A percentile compares a stretch with the other conserved stretches of the same genome.
These are phyloP conservation scores for Boletus rex-veris DNA, from an alignment of 768 basidiomycete species.

Conservation along the genomic window DNA sequence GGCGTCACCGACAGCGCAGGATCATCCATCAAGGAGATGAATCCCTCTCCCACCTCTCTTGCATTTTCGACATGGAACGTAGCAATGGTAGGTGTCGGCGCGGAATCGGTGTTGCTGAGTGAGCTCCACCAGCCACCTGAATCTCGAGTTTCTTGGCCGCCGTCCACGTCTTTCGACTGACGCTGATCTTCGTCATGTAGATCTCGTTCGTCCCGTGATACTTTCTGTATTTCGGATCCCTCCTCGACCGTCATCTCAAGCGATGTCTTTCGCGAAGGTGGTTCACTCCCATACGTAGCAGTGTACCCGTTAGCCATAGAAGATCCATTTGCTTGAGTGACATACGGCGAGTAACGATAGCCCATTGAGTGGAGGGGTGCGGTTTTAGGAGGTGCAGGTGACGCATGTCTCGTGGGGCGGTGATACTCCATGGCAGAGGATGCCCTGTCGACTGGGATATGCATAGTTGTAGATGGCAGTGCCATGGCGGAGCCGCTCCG, in stretches of 20 bases:
- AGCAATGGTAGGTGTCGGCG: slow-evolving; percentile 64
- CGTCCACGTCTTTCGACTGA: slow-evolving; percentile 21
- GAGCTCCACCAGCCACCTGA: slow-evolving; percentile 64
- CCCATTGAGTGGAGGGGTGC: slow-evolving; percentile 46
- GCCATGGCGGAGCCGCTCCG: slow-evolving; percentile 73
- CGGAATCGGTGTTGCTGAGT: slow-evolving; percentile 36
- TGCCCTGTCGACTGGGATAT: slow-evolving; percentile 61
- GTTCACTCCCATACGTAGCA: slow-evolving; percentile 32
- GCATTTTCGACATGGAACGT: slow-evolving; percentile 56
- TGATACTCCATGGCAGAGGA: slow-evolving; percentile 77
- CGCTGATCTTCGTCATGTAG: slow-evolving; percentile 6
- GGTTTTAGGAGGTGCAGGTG: slow-evolving; percentile 54
- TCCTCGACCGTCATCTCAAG: slow-evolving; percentile 32
- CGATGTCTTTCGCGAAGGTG: slow-evolving; percentile 26
- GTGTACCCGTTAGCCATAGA: slow-evolving; percentile 39
- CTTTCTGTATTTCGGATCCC: slow-evolving; percentile 8
- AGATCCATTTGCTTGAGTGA: slow-evolving; percentile 20
- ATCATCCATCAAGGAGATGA: slow-evolving; percentile 81
- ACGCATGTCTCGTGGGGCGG: slow-evolving; percentile 46
- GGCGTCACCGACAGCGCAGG: slow-evolving; percentile 42
- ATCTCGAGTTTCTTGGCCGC: slow-evolving; percentile 37
- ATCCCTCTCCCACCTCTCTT: slow-evolving; percentile 49
- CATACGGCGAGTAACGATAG: slow-evolving; percentile 29
- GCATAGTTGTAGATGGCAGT: slow-evolving; percentile 43
- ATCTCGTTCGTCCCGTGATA: neutral